phyloP scores from a whole-genome alignment of 768 basidiomycete species.

The Amyloporia xantha region DNA sequence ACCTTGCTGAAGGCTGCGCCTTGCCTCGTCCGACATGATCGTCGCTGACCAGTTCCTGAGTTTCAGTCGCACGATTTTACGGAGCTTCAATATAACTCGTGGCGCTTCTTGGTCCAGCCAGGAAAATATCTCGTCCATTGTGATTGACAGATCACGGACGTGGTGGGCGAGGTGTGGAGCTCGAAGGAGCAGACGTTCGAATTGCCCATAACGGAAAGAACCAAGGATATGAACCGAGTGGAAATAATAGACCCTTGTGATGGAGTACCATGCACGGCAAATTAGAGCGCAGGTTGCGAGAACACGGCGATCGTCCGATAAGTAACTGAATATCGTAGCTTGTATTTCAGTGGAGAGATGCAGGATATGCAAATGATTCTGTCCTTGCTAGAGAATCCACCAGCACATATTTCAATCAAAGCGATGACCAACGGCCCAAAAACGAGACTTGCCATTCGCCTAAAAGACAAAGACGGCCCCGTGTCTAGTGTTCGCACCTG shows the following conservation, averaged over 20 bases:
- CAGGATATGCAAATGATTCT: no score
- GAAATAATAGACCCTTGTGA: slow-evolving; percentile 12
- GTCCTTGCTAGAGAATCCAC: no score
- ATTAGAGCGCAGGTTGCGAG: slow-evolving; percentile 11
- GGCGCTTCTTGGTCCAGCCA: slow-evolving; percentile 4
- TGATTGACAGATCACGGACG: slow-evolving; percentile 1
- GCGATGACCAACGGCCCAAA: no score
- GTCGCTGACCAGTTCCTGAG: no score
- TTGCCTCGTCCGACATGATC: no score
- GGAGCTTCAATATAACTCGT: no score
- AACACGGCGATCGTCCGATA: slow-evolving; percentile 6
- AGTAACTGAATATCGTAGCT: slow-evolving; percentile 11
- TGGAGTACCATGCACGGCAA: slow-evolving; percentile 9
- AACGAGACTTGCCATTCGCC: no score
- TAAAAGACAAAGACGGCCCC: no score
- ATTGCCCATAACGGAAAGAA: neutral
- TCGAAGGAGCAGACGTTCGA: neutral
- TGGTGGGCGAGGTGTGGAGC: neutral
- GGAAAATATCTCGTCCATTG: neutral
- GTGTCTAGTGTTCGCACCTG: no score
- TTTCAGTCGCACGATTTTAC: no score
- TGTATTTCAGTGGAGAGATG: slow-evolving; percentile 9
- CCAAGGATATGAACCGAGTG: slow-evolving; percentile 7
- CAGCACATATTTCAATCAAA: no score
- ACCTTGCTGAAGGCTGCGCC: no score